A percentile compares a stretch with the other conserved stretches of the same genome.
phyloP scores from a whole-genome alignment of 2,329 filamentous ascomycete species.

The Phaeosphaeriaceae sp. region DNA sequence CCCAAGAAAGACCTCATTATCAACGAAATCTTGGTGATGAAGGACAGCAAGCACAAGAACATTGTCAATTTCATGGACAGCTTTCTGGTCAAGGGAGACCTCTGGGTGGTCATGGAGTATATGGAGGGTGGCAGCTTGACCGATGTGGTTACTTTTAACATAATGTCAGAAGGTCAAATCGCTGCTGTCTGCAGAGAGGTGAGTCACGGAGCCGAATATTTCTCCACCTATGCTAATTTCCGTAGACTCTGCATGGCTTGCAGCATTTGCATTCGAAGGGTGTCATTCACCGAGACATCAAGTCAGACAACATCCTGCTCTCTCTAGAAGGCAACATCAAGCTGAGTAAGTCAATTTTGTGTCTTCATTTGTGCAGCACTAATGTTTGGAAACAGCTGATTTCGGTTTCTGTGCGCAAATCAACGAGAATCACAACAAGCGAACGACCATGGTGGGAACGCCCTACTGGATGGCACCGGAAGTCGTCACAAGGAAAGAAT shows the following conservation, averaged over 20 bases:
- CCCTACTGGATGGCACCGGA: conserved; percentile 99
- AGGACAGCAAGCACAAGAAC: conserved; percentile 96
- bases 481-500: conserved; percentile 96
- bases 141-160: conserved; percentile 98
- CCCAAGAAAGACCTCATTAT: conserved; percentile 99
- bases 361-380: not conserved
- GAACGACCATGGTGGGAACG: conserved; percentile 98
- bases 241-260: conserved; percentile 79
- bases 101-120: conserved; percentile 99
- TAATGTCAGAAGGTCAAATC: conserved; percentile 98
- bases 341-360: conserved; percentile 71
- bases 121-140: conserved; percentile 99
- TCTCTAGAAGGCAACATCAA: conserved; percentile 97
- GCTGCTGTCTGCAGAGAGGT: conserved; percentile 91
- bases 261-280: conserved; percentile 97
- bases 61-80: conserved; percentile 99
- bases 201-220: conserved; percentile 25
- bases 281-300: conserved; percentile 98
- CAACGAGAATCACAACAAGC: conserved; percentile 95
- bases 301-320: conserved; percentile 96
- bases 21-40: conserved; percentile 99
- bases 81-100: conserved; percentile 84
- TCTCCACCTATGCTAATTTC: conserved; percentile 14
- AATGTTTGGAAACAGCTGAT: conserved; percentile 68
- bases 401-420: conserved; percentile 99